Conservation (phyloP, 257 asterid genomes). For the Gentiana straminea region DNA sequence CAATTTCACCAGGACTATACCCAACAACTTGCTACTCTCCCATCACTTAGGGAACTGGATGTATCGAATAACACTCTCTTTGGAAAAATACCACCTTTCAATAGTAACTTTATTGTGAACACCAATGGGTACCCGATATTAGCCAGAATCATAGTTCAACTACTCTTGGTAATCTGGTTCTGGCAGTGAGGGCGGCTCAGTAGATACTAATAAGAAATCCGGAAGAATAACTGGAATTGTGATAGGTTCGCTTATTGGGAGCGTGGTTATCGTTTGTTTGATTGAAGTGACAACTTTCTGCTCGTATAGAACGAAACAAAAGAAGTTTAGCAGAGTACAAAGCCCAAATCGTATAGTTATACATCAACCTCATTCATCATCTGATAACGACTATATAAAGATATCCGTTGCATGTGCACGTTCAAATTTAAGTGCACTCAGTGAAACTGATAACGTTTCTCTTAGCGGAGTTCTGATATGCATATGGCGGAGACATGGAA, state of each 20-base stretch:
- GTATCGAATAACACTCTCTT: slow-evolving; percentile 66
- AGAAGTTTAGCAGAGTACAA: slow-evolving; percentile 59
- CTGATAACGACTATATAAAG: slow-evolving; percentile 74
- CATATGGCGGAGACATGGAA: slow-evolving; percentile 74
- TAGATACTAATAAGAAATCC: slow-evolving; percentile 18
- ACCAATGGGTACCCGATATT: slow-evolving; percentile 54
- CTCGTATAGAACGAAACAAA: slow-evolving; percentile 56
- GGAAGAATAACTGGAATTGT: slow-evolving; percentile 36
- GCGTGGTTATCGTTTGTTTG: slow-evolving; percentile 45
- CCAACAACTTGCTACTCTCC: slow-evolving; percentile 46
- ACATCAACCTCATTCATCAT: slow-evolving; percentile 78
- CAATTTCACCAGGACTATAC: slow-evolving; percentile 64
- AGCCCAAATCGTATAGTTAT: slow-evolving; percentile 69
- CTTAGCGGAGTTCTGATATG: slow-evolving; percentile 37
- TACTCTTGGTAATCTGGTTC: slow-evolving; percentile 19
- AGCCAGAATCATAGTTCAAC: slow-evolving; percentile 38
- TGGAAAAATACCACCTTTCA: slow-evolving; percentile 62
- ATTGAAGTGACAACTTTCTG: slow-evolving; percentile 51
- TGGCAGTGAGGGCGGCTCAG: slow-evolving; percentile 6
- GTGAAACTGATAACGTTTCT: slow-evolving; percentile 48
- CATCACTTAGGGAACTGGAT: slow-evolving; percentile 50
- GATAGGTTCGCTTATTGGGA: slow-evolving; percentile 44
- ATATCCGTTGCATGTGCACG: slow-evolving; percentile 87
- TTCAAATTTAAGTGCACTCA: slow-evolving; percentile 44
- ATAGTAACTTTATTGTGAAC: slow-evolving; percentile 39